Conservation (phyloP, 148 eudicot species). For the Agrostemma githago region DNA sequence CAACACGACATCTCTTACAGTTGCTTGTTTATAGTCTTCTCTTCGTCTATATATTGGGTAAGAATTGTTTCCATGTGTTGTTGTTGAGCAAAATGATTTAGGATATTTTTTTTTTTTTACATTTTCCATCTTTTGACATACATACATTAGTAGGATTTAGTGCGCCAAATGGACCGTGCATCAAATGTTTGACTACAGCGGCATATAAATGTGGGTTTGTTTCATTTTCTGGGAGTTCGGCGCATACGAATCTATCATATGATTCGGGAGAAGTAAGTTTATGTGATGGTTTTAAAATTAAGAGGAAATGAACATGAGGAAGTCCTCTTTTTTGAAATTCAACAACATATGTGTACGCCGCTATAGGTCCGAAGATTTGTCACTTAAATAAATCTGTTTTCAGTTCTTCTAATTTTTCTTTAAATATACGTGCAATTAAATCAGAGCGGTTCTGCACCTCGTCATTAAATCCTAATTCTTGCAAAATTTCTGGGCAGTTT, state of each 20-base stretch:
- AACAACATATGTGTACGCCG: slow-evolving; percentile 9
- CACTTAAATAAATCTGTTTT: slow-evolving; percentile 8
- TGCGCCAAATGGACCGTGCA: slow-evolving; percentile 43
- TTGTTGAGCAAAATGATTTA: not conserved
- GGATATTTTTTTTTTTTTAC: slow-evolving; percentile 22
- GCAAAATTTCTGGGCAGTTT: slow-evolving; percentile 15
- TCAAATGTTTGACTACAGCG: slow-evolving; percentile 28
- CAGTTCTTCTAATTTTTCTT: slow-evolving; percentile 16
- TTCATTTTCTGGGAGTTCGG: slow-evolving; percentile 5
- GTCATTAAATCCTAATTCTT: not conserved
- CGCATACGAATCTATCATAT: slow-evolving; percentile 12
- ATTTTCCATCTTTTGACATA: slow-evolving; percentile 17
- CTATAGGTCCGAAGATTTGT: slow-evolving; percentile 14
- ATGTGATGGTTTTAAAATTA: not conserved
- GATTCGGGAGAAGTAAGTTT: slow-evolving; percentile 19
- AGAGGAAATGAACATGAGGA: not conserved
- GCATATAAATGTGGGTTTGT: slow-evolving; percentile 6
- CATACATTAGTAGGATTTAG: not conserved
- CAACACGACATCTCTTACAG: not conserved
- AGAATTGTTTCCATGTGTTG: not conserved
- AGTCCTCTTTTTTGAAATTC: slow-evolving; percentile 26
- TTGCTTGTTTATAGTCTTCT: not conserved
- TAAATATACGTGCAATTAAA: slow-evolving; percentile 13
- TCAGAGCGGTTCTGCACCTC: slow-evolving; percentile 23
- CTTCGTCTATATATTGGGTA: slow-evolving; percentile 32